phyloP scores from a whole-genome alignment of 2,329 filamentous ascomycete species.

The Aspergillus sergii region DNA sequence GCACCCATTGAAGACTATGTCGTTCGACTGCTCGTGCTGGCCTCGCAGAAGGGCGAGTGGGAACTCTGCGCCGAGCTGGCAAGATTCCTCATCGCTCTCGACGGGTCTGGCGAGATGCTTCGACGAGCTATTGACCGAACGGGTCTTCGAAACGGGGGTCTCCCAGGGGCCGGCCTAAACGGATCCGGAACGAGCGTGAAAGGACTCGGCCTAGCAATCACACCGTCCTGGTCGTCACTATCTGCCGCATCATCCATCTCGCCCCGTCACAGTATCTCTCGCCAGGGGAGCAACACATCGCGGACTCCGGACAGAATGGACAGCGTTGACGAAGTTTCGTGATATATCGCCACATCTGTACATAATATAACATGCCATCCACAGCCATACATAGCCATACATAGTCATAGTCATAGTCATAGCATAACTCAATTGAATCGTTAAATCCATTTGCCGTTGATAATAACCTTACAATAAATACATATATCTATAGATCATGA shows the following conservation, averaged over 20 bases:
- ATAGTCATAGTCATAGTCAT: background rate
- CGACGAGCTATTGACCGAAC: constrained; percentile 47
- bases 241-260: constrained; percentile 34
- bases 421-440: background rate
- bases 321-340: background rate
- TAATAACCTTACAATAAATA: constrained; percentile 5
- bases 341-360: constrained; percentile 13
- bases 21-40: constrained; percentile 76
- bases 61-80: constrained; percentile 94
- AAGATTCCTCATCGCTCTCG: constrained; percentile 90
- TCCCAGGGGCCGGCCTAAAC: constrained; percentile 20
- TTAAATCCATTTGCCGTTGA: background rate
- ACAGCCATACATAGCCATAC: background rate
- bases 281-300: constrained; percentile 11
- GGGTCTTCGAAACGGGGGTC: constrained; percentile 30
- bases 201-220: constrained; percentile 37
- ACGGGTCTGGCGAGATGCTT: constrained; percentile 80
- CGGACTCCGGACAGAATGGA: background rate
- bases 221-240: constrained; percentile 36
- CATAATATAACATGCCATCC: background rate
- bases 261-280: constrained; percentile 15
- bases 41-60: constrained; percentile 86
- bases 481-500: background rate
- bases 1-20: constrained; percentile 61
- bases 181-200: constrained; percentile 32